Conservation (phyloP, 129 eudicot genomes). For the Lactuca saligna region DNA sequence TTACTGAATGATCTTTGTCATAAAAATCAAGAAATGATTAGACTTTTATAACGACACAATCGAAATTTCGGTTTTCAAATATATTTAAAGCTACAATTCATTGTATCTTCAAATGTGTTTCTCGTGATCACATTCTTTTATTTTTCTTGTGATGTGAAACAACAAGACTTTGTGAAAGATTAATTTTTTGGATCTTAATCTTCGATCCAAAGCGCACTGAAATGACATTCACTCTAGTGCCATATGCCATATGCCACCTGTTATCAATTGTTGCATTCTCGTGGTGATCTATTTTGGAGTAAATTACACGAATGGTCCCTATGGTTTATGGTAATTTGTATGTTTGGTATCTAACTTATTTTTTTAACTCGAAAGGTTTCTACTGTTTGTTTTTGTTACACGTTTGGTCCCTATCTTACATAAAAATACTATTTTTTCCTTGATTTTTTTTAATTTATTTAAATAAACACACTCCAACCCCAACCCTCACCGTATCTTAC, state of each 20-base stretch:
- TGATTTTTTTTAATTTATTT: no score
- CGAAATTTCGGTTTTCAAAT: neutral
- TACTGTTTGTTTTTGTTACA: no score
- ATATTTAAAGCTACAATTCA: neutral
- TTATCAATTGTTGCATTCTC: neutral
- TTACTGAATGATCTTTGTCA: neutral
- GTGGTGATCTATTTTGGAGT: neutral
- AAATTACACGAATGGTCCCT: no score
- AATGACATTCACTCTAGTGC: neutral
- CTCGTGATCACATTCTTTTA: constrained; percentile 3
- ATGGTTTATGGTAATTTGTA: no score
- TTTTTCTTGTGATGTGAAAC: neutral
- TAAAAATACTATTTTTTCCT: no score
- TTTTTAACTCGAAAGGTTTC: no score
- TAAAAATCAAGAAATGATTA: neutral
- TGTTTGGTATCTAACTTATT: no score
- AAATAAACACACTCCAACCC: no score
- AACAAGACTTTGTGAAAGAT: neutral
- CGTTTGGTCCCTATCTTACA: no score
- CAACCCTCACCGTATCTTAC: no score
- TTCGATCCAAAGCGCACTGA: neutral
- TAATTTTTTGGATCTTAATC: constrained; percentile 8
- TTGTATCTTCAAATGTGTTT: neutral
- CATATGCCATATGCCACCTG: neutral
- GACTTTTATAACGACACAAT: neutral